Base-by-base conservation (phyloP, 345 rosid genomes). In the Arabidopsis arenosa region DNA sequence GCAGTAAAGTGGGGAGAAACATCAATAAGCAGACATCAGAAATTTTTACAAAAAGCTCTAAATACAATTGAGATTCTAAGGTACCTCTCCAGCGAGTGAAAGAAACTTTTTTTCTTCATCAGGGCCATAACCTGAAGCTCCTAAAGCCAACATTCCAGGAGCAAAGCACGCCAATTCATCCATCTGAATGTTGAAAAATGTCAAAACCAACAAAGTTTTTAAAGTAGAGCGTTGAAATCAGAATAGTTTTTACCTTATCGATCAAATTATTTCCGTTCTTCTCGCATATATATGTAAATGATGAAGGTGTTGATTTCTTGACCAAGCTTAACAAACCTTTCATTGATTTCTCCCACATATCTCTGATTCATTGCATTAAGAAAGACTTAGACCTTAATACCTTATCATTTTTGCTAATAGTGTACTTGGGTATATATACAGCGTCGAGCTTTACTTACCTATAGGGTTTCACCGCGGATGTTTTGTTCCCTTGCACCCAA, bases 311-410 rank as follows among this genome's bases (percentile, higher is more conserved):
- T 61, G 97, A 80, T 84, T 81, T 93, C 84, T 84, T 83, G 72
- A 96, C 58, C 88, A 96, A 83, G 82, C 90, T 88, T 68, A 77
- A 53, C 66, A 96, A 71, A 77, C 99, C 99, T 78, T 89, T 91
- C 98, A 96, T 96, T 77, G 99, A 96, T 80, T 77, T 89, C 82
- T 96, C 99, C 99, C 99, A 96, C 98, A 93, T 93, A 39, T 93
- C 96, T 82, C 98, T 96, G 89, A 67, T 61, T 58, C 65, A 67
- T 52, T 63, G 32, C 60, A 73, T 68, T 17, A 9, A 61, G 64
- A 60, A 13, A 67, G n/a, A 73, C 44, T 43, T 33, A 13, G 33
- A 60, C 44, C 33, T 23, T 23, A 2, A 23, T 23, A 23, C 26
- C 26, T n/a, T 9, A 58, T 35, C 26, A 30, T 2, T 40, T 21